Conservation (phyloP, 2,329 filamentous ascomycete species). For the Reticulascus tulasneorum region DNA sequence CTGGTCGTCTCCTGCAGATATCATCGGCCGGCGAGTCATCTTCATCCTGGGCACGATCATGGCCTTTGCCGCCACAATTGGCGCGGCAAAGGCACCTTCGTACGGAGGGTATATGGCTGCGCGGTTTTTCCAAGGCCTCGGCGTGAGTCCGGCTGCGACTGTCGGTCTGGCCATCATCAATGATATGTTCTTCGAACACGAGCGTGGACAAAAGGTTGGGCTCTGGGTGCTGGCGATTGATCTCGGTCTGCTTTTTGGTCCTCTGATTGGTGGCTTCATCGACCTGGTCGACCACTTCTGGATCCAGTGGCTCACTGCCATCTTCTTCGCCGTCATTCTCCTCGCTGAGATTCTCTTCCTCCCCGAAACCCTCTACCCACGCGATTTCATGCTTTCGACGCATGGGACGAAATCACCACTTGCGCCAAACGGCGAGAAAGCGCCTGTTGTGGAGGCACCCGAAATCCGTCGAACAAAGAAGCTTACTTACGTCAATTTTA, state of each 20-base stretch:
- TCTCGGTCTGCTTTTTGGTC: constrained; percentile 43
- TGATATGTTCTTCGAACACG: constrained; percentile 53
- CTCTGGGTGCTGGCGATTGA: constrained; percentile 56
- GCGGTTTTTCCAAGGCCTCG: constrained; percentile 54
- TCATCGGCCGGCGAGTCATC: constrained; percentile 46
- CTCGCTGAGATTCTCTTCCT: constrained; percentile 45
- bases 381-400: constrained; percentile 39
- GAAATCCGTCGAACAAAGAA: constrained; percentile 33
- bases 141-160: constrained; percentile 48
- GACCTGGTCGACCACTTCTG: constrained; percentile 42
- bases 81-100: constrained; percentile 26
- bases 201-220: constrained; percentile 51
- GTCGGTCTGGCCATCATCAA: constrained; percentile 52
- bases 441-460: constrained; percentile 9
- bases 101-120: constrained; percentile 53
- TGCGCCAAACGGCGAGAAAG: constrained; percentile 12
- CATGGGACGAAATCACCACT: neutral
- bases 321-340: constrained; percentile 46
- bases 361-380: constrained; percentile 54
- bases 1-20: constrained; percentile 44
- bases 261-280: constrained; percentile 45
- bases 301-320: constrained; percentile 53
- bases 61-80: constrained; percentile 26
- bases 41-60: constrained; percentile 38
- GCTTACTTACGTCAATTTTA: constrained; percentile 40